Evolutionary conservation across 441 rosid species (phyloP).

Genomic region (Croton setiger): DNA sequence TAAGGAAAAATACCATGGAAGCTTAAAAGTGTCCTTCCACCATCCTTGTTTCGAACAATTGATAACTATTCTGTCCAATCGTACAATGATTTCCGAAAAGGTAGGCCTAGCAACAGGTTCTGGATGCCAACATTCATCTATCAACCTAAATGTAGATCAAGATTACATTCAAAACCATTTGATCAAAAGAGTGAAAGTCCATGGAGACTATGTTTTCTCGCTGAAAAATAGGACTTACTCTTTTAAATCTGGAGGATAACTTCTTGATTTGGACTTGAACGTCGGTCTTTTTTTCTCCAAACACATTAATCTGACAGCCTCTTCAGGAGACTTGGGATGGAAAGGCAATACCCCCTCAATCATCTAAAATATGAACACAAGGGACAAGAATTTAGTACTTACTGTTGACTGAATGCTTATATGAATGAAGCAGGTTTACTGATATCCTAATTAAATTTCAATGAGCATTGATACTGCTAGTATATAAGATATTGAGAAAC

Average conservation of each 20-base stretch:
- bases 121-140: constrained; percentile 82
- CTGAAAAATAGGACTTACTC: constrained; percentile 53
- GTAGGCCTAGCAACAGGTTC: constrained; percentile 54
- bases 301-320: constrained; percentile 66
- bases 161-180: neutral
- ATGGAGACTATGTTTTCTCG: neutral
- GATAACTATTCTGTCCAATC: constrained; percentile 59
- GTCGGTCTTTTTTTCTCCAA: constrained; percentile 68
- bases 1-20: constrained; percentile 47
- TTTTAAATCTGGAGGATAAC: constrained; percentile 73
- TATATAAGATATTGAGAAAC: neutral
- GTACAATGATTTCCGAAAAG: constrained; percentile 64
- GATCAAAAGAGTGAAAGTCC: neutral
- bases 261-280: constrained; percentile 64
- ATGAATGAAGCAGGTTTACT: too few relatives aligned
- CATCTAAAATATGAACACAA: constrained; percentile 48
- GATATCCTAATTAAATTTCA: neutral
- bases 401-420: neutral
- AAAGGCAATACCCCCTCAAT: constrained; percentile 88
- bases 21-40: constrained; percentile 87
- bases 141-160: constrained; percentile 44
- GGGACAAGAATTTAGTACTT: neutral
- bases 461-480: neutral
- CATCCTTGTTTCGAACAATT: constrained; percentile 71
- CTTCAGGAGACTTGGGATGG: constrained; percentile 72